phyloP scores from a whole-genome alignment of 306 rosid genomes.

The Cucurbita ficifolia region DNA sequence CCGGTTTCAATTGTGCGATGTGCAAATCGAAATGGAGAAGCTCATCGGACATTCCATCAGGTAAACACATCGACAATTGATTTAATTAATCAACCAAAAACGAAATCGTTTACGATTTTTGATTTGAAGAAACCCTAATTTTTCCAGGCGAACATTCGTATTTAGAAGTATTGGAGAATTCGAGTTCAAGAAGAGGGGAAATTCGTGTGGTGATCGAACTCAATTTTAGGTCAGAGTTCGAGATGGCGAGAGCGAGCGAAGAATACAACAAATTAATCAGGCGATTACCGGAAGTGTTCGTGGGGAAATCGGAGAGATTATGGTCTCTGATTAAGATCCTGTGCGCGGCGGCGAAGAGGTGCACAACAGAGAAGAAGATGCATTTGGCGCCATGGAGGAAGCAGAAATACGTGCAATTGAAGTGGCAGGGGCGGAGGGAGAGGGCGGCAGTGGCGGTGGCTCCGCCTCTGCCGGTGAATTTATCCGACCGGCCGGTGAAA shows the following conservation, averaged over 20 bases:
- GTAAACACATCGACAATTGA: conserved; percentile 15
- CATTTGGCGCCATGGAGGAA: conserved; percentile 85
- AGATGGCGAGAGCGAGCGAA: conserved; percentile 62
- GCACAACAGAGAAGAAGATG: conserved; percentile 85
- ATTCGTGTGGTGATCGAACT: conserved; percentile 51
- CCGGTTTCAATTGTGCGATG: conserved; percentile 45
- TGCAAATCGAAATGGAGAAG: conserved; percentile 66
- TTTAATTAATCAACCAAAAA: not conserved
- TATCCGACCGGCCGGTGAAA: conserved; percentile 20
- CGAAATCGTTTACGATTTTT: not conserved
- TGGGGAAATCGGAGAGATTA: conserved; percentile 64
- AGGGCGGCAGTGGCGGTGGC: conserved; percentile 11
- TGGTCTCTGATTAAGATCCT: conserved; percentile 37
- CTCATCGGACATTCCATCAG: conserved; percentile 39
- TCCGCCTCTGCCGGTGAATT: conserved; percentile 6
- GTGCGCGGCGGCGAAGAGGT: conserved; percentile 62
- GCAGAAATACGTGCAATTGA: conserved; percentile 72
- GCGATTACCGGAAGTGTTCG: conserved; percentile 48
- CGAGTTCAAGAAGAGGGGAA: conserved; percentile 33
- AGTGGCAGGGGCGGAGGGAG: conserved; percentile 59
- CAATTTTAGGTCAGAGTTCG: conserved; percentile 56
- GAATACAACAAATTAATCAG: conserved; percentile 42
- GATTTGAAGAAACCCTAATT: not conserved
- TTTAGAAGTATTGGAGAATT: conserved; percentile 46
- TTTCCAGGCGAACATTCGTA: conserved; percentile 57